phyloP scores from a whole-genome alignment of 1,139 yeast species.

The Candida albicans region DNA sequence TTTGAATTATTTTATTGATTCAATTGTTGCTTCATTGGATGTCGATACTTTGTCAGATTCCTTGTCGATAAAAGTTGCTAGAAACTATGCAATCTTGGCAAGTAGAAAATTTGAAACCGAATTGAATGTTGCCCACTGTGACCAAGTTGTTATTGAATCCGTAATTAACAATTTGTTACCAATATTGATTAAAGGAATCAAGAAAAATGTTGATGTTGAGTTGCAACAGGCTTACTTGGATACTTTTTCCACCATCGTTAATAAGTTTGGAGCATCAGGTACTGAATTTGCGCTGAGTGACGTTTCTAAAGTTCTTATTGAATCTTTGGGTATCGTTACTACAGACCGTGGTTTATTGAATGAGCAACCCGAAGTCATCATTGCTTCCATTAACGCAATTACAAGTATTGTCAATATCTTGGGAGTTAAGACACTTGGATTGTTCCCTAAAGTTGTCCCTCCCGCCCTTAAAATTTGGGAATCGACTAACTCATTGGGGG shows the following conservation, averaged over 20 bases:
- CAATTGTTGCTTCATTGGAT: constrained; percentile 59
- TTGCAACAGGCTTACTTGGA: constrained; percentile 71
- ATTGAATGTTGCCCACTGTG: constrained; percentile 38
- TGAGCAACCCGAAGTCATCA: constrained; percentile 58
- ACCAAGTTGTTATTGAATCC: constrained; percentile 41
- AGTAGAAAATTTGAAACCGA: constrained; percentile 71
- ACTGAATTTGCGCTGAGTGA: constrained; percentile 28
- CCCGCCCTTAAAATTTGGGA: constrained; percentile 65
- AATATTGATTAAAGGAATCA: constrained; percentile 47
- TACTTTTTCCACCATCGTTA: constrained; percentile 60
- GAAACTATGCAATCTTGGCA: constrained; percentile 59
- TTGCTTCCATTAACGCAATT: constrained; percentile 73
- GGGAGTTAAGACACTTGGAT: constrained; percentile 86
- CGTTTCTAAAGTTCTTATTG: constrained; percentile 48
- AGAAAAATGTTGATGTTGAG: constrained; percentile 40
- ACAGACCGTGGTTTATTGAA: constrained; percentile 54
- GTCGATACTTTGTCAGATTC: constrained; percentile 41
- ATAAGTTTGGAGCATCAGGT: constrained; percentile 56
- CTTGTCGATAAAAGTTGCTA: constrained; percentile 40
- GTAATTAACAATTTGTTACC: constrained; percentile 49
- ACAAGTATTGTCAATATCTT: constrained; percentile 67
- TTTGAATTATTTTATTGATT: constrained; percentile 64
- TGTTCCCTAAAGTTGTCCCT: constrained; percentile 80
- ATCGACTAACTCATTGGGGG: constrained; percentile 25
- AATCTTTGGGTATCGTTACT: constrained; percentile 53